Conservation (phyloP, 1,284 basidiomycete genomes). For the Naganishia liquefaciens region DNA sequence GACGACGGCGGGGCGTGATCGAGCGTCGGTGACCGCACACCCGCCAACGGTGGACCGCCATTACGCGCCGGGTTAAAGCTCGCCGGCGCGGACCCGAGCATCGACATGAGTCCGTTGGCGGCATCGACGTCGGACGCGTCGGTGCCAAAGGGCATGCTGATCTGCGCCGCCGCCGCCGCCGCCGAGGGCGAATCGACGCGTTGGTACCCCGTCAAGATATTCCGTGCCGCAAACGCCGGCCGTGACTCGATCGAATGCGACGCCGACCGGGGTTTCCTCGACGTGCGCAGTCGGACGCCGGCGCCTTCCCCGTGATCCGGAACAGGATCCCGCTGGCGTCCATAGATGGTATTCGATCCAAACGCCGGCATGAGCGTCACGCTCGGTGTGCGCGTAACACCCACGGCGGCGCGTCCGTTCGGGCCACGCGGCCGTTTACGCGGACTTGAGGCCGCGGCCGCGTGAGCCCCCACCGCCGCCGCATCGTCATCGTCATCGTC, state of each 20-base stretch:
- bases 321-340: neutral
- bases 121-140: constrained; percentile 27
- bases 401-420: neutral
- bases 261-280: constrained; percentile 13
- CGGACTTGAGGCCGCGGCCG: neutral
- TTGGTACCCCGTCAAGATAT: constrained; percentile 18
- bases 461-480: neutral
- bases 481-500: neutral
- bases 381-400: neutral
- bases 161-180: constrained; percentile 1
- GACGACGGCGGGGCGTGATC: too few species aligned
- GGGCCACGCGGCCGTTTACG: constrained; percentile 2
- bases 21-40: neutral
- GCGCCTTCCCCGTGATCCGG: neutral
- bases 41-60: neutral
- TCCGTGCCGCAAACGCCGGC: neutral
- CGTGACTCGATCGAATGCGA: constrained; percentile 25
- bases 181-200: neutral
- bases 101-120: constrained; percentile 27
- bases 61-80: constrained; percentile 20
- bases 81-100: constrained; percentile 25
- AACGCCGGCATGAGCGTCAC: constrained; percentile 15
- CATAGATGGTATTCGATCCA: constrained; percentile 24
- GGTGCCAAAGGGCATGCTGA: constrained; percentile 19
- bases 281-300: neutral